A percentile compares a stretch with the other conserved stretches of the same genome.
phyloP scores from a whole-genome alignment of 257 asterid species.

The Anisodus acutangulus region DNA sequence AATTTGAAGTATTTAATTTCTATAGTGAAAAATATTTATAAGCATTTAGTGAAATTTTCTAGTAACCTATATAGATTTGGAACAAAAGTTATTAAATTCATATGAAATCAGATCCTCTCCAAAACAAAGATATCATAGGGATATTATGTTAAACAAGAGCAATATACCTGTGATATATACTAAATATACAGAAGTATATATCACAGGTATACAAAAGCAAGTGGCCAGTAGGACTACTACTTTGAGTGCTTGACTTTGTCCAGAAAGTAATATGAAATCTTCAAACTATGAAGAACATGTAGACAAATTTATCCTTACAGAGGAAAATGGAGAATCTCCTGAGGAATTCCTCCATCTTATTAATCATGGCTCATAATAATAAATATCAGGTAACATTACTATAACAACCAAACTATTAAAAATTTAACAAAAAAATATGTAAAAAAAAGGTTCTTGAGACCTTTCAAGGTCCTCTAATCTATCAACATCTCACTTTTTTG shows the following conservation, averaged over 20 bases:
- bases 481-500: slow-evolving; percentile 52
- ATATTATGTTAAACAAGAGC: too few relatives aligned
- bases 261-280: neutral
- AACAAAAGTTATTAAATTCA: too few relatives aligned
- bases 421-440: slow-evolving; percentile 22
- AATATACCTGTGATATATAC: too few relatives aligned
- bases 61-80: too few relatives aligned
- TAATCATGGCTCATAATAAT: slow-evolving; percentile 32
- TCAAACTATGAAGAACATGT: neutral
- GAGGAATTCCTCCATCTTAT: slow-evolving; percentile 44
- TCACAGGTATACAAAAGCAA: too few relatives aligned
- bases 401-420: slow-evolving; percentile 44
- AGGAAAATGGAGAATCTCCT: slow-evolving; percentile 27
- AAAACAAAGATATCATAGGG: too few relatives aligned
- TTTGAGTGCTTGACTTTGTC: neutral
- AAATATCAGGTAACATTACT: slow-evolving; percentile 45
- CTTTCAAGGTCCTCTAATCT: slow-evolving; percentile 53
- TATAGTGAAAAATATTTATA: neutral
- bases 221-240: too few relatives aligned
- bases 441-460: slow-evolving; percentile 34
- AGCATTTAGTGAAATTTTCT: too few relatives aligned
- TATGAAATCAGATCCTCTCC: too few relatives aligned
- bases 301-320: neutral
- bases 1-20: neutral
- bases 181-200: too few relatives aligned